Conservation (phyloP, 768 basidiomycete genomes). For the Naganishia kalamii region DNA sequence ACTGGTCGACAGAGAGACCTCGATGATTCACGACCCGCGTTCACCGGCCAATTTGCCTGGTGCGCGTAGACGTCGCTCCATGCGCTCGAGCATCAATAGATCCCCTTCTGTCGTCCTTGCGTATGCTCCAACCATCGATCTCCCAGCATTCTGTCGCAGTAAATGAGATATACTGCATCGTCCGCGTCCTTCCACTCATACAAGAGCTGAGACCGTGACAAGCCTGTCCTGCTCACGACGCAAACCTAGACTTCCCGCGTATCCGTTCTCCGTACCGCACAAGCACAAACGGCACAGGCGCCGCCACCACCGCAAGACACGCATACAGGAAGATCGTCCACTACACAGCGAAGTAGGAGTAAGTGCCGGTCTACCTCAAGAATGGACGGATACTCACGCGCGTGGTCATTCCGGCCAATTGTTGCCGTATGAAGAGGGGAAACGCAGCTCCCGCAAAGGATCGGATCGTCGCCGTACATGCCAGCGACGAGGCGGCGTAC, state of each 20-base stretch:
- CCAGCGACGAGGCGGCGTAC: slow-evolving; percentile 52
- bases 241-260: background rate
- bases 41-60: no score
- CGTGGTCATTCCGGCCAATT: slow-evolving; percentile 8
- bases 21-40: no score
- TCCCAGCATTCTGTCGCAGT: no score
- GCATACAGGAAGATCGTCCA: slow-evolving; percentile 7
- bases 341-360: background rate
- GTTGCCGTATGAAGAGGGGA: slow-evolving; percentile 58
- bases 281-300: background rate
- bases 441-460: slow-evolving; percentile 67
- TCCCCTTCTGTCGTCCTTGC: no score
- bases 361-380: background rate
- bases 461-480: slow-evolving; percentile 59
- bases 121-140: no score
- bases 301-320: background rate
- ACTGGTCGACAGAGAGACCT: no score
- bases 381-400: background rate
- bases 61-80: no score
- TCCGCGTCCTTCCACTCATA: no score
- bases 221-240: background rate
- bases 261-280: slow-evolving; percentile 5
- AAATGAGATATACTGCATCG: no score
- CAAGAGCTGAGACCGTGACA: no score
- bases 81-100: no score